Conservation (phyloP, 1,284 basidiomycete genomes). For the Sphaerobolus stellatus region DNA sequence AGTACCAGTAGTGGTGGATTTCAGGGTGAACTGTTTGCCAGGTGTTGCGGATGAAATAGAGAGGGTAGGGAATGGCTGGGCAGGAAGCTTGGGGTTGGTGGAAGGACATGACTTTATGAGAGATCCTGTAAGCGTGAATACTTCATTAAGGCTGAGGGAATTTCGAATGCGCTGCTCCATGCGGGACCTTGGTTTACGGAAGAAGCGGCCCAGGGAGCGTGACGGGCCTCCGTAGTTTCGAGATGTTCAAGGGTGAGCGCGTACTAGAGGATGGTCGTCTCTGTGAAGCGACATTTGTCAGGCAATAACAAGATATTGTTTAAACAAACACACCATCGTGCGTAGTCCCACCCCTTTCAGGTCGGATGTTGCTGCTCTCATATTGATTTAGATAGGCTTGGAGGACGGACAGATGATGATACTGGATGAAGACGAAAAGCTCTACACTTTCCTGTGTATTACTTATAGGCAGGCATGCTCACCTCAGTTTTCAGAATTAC, state of each 20-base stretch:
- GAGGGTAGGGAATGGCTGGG: slow-evolving; percentile 42
- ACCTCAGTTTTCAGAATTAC: no score
- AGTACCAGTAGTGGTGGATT: slow-evolving; percentile 28
- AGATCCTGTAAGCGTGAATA: slow-evolving; percentile 17
- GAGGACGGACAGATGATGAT: no score
- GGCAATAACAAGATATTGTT: no score
- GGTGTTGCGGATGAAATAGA: slow-evolving; percentile 26
- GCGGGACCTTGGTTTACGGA: slow-evolving; percentile 29
- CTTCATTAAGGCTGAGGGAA: slow-evolving; percentile 36
- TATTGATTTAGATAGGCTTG: no score
- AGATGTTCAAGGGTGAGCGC: slow-evolving; percentile 62
- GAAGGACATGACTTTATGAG: slow-evolving; percentile 7
- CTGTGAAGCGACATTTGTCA: no score
- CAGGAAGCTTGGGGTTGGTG: slow-evolving; percentile 41
- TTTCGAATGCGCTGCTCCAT: slow-evolving; percentile 41
- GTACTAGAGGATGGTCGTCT: slow-evolving; percentile 45
- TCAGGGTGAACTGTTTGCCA: slow-evolving; percentile 30
- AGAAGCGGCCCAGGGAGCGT: slow-evolving; percentile 29
- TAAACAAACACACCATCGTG: no score
- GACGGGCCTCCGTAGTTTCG: slow-evolving; percentile 36
- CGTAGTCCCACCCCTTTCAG: no score
- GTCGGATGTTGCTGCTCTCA: no score
- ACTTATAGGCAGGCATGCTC: no score
- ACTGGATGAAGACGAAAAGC: no score
- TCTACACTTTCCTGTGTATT: no score